phyloP scores from a whole-genome alignment of 208 protist species.

The Trypanosoma avium region DNA sequence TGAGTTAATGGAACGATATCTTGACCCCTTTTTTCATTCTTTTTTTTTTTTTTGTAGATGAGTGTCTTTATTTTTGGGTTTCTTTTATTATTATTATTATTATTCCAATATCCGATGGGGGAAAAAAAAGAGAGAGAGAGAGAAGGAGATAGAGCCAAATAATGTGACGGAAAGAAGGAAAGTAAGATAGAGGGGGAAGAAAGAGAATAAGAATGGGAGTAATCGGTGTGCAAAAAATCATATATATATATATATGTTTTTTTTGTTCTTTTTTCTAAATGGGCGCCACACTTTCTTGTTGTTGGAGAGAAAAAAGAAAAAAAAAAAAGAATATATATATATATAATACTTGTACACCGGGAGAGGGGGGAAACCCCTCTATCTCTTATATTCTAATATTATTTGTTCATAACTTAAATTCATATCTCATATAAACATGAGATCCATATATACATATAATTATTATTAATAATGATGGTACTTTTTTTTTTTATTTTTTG shows the following conservation, averaged over 20 bases:
- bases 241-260: not conserved
- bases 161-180: slow-evolving; percentile 1
- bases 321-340: too few relatives aligned
- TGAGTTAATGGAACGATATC: too few relatives aligned
- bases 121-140: slow-evolving; percentile 1
- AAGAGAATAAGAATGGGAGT: slow-evolving; percentile 3
- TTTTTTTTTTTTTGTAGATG: not conserved
- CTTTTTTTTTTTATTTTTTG: not conserved
- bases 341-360: not conserved
- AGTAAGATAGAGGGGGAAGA: not conserved
- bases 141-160: too few relatives aligned
- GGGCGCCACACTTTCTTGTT: slow-evolving; percentile 11
- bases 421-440: too few relatives aligned
- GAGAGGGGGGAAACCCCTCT: too few relatives aligned
- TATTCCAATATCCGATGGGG: slow-evolving; percentile 4
- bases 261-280: not conserved
- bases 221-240: not conserved
- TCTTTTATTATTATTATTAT: slow-evolving; percentile 25
- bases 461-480: not conserved
- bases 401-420: too few relatives aligned
- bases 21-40: not conserved
- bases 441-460: not conserved
- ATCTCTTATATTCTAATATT: too few relatives aligned
- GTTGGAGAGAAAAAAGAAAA: slow-evolving; percentile 3
- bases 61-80: too few relatives aligned